Percentiles rank a stretch among this genome's conserved stretches.
These are phyloP conservation scores for Oryza brachyantha DNA, from an alignment of 176 grass and related monocot species.

Conservation along the genomic window DNA sequence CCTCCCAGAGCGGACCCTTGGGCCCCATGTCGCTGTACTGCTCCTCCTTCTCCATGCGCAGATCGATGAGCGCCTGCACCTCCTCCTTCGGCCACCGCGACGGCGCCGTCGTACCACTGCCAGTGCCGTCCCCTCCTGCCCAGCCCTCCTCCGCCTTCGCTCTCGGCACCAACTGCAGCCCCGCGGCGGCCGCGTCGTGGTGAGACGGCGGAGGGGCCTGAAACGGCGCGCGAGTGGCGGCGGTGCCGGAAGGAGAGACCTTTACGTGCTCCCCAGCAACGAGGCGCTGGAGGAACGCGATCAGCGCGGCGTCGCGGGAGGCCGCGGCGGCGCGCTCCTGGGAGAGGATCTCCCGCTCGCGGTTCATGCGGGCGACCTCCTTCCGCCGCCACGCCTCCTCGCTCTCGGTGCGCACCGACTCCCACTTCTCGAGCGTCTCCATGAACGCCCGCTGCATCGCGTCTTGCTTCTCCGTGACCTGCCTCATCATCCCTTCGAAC, in stretches of 20 bases:
- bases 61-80: constrained; percentile 73
- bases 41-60: constrained; percentile 65
- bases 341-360: constrained; percentile 61
- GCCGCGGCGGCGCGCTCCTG: constrained; percentile 67
- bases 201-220: not conserved
- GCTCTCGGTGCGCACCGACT: constrained; percentile 66
- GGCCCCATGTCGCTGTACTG: constrained; percentile 53
- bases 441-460: constrained; percentile 68
- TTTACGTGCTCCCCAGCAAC: constrained; percentile 34
- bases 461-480: constrained; percentile 78
- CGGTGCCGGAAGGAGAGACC: not conserved
- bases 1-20: constrained; percentile 88
- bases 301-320: constrained; percentile 65
- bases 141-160: constrained; percentile 1
- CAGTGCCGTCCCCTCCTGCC: not conserved
- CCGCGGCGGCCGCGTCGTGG: constrained; percentile 7
- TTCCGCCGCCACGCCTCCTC: constrained; percentile 81
- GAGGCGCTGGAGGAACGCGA: constrained; percentile 78
- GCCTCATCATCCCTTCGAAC: constrained; percentile 68
- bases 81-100: constrained; percentile 92
- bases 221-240: not conserved
- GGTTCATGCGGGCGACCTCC: constrained; percentile 62
- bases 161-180: not conserved
- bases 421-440: constrained; percentile 66
- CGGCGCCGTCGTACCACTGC: constrained; percentile 22